A percentile compares a stretch with the other conserved stretches of the same genome.
phyloP scores from a whole-genome alignment of 176 grass and related monocot species.

The Zoysia pacifica region DNA sequence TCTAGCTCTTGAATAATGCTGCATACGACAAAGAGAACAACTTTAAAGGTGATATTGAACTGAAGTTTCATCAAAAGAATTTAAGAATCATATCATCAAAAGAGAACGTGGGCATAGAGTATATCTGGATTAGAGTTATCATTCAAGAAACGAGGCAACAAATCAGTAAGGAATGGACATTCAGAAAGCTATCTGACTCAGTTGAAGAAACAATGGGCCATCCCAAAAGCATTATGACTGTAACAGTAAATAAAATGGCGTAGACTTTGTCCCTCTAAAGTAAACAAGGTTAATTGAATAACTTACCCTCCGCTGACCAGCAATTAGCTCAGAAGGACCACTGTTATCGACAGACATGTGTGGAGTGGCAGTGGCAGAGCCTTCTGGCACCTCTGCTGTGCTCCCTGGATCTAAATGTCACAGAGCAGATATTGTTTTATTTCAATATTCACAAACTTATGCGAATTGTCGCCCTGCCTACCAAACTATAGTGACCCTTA shows the following conservation, averaged over 20 bases:
- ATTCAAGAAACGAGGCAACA: slow-evolving; percentile 28
- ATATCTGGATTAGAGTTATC: slow-evolving; percentile 44
- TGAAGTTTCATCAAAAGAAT: background rate
- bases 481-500: background rate
- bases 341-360: background rate
- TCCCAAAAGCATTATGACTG: background rate
- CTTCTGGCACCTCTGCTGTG: slow-evolving; percentile 35
- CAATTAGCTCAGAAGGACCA: slow-evolving; percentile 16
- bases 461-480: background rate
- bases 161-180: background rate
- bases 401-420: slow-evolving; percentile 37
- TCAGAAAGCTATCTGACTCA: background rate
- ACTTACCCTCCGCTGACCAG: slow-evolving; percentile 54
- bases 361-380: slow-evolving; percentile 23
- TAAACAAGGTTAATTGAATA: slow-evolving; percentile 25
- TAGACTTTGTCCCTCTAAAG: slow-evolving; percentile 8
- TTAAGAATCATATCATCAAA: slow-evolving; percentile 42
- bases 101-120: slow-evolving; percentile 38
- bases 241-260: background rate
- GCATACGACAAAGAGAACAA: background rate
- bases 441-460: slow-evolving; percentile 7
- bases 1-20: background rate
- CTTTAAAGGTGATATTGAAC: background rate
- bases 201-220: background rate
- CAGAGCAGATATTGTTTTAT: slow-evolving; percentile 12